Percentiles rank a stretch among this genome's conserved stretches.
These are phyloP conservation scores for Asclepias syriaca DNA, from an alignment of 257 asterid species.

Conservation along the genomic window DNA sequence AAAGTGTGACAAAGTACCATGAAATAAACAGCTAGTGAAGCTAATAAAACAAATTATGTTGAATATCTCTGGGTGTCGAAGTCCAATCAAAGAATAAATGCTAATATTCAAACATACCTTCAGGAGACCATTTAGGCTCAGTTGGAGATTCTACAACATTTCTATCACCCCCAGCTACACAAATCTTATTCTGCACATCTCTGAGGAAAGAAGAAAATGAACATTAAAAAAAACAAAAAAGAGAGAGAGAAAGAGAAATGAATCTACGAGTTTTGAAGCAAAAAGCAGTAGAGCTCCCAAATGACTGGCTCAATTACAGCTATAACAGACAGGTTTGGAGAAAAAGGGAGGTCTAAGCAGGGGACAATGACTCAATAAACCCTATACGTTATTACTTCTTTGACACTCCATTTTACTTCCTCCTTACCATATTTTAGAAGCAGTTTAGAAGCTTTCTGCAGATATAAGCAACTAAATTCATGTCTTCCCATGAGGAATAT, in stretches of 20 bases:
- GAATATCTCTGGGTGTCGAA: too few relatives aligned
- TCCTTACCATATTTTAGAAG: too few relatives aligned
- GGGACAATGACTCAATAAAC: not conserved
- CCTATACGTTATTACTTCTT: too few relatives aligned
- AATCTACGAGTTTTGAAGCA: not conserved
- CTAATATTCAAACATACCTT: slow-evolving; percentile 47
- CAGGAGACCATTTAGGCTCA: slow-evolving; percentile 97
- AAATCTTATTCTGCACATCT: slow-evolving; percentile 49
- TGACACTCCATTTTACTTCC: too few relatives aligned
- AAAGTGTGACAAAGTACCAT: not conserved
- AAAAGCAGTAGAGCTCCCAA: not conserved
- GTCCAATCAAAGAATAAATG: not conserved
- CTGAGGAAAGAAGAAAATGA: slow-evolving; percentile 29
- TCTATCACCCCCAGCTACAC: slow-evolving; percentile 92
- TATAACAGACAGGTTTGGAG: not conserved
- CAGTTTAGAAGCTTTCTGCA: too few relatives aligned
- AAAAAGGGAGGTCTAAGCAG: not conserved
- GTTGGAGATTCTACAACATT: slow-evolving; percentile 76
- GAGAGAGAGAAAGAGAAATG: not conserved
- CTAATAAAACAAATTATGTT: too few relatives aligned
- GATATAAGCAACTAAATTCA: not conserved
- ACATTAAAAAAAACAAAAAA: not conserved
- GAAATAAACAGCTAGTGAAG: not conserved
- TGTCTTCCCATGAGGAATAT: slow-evolving; percentile 1
- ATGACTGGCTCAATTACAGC: not conserved